Base-by-base conservation (phyloP, 768 basidiomycete species). In the Tricholoma flavovirens region DNA sequence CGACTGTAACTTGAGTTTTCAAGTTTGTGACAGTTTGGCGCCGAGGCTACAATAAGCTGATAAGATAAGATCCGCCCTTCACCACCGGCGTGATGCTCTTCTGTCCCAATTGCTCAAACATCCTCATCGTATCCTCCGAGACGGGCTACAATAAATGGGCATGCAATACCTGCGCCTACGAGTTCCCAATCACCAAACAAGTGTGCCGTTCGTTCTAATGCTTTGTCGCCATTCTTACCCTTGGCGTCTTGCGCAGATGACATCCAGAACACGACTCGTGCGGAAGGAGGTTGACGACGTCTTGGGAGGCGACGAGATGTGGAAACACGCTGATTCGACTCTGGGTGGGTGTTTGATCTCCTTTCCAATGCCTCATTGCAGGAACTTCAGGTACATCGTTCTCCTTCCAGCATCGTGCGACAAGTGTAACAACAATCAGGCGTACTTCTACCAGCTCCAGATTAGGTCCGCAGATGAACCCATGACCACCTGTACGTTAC, bases 241-340 rank as follows among this genome's bases (percentile, higher is more conserved):
- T 5, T 36, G n/a, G 43, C n/a, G 17, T n/a, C 24, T 15, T 17
- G 10, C 19, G n/a, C 62, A 97, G 91, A 94, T 97, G 84, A 97
- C 94, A 6, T 90, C 92, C 52, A 78, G 95, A 45, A 93, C 88
- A 26, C 83, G 83, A 55, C 76, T 97, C 51, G 86, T 86, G 61
- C 80, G 90, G n/a, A 98, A 98, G 65, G 82, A 87, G 62, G 88
- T 93, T 11, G 97, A 99, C 67, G 97, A 98, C 64, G 95, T 99
- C 5, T 76, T 98, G 24, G 97, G 96, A 51, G 94, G 93, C 3
- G 93, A 91, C 35, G 91, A 93, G 57, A 86, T 85, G 72, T 97
- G 95, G 93, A 88, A 87, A 55, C 90, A 97, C 69, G 95, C 94
- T 2, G 95, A 96, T 70, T 83, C 86, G 49, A 93, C 89, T 0